Conservation (phyloP, 345 rosid species). For the Pistacia vera region DNA sequence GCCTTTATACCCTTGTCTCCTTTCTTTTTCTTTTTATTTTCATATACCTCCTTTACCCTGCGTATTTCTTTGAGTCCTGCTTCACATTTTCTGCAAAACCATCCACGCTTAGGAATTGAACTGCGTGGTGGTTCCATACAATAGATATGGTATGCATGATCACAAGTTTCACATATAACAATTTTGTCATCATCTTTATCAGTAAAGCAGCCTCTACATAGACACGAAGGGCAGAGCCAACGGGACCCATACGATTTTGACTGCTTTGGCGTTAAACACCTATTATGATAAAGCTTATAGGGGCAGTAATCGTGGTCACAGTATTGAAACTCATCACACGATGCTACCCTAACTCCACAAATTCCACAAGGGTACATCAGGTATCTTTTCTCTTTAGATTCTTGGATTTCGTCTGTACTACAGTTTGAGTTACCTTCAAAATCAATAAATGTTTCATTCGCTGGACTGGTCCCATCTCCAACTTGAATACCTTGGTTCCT, state of each 20-base stretch:
- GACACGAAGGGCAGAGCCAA: conserved; percentile 97
- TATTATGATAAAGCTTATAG: conserved; percentile 66
- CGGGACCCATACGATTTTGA: conserved; percentile 53
- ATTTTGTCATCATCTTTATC: conserved; percentile 80
- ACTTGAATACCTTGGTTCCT: conserved; percentile 29
- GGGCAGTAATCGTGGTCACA: conserved; percentile 72
- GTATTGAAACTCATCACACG: conserved; percentile 47
- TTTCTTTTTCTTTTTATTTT: conserved; percentile 34
- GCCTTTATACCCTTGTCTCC: conserved; percentile 22
- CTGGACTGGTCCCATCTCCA: conserved; percentile 27
- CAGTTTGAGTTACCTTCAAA: conserved; percentile 47
- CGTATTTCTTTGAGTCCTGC: conserved; percentile 52
- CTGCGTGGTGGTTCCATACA: conserved; percentile 73
- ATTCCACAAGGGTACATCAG: conserved; percentile 44
- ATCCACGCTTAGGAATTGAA: conserved; percentile 62
- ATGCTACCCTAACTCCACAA: conserved; percentile 50
- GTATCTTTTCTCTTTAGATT: conserved; percentile 19
- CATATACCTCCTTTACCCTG: conserved; percentile 48
- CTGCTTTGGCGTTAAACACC: conserved; percentile 77
- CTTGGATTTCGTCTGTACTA: conserved; percentile 35
- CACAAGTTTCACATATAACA: conserved; percentile 90
- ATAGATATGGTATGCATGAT: conserved; percentile 85
- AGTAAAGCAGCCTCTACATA: conserved; percentile 75
- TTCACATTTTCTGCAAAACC: conserved; percentile 82
- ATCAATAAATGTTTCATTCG: conserved; percentile 31